These are phyloP conservation scores for Cladosporium sp. DNA, from an alignment of 2,329 filamentous ascomycete genomes.

Conservation along the genomic window DNA sequence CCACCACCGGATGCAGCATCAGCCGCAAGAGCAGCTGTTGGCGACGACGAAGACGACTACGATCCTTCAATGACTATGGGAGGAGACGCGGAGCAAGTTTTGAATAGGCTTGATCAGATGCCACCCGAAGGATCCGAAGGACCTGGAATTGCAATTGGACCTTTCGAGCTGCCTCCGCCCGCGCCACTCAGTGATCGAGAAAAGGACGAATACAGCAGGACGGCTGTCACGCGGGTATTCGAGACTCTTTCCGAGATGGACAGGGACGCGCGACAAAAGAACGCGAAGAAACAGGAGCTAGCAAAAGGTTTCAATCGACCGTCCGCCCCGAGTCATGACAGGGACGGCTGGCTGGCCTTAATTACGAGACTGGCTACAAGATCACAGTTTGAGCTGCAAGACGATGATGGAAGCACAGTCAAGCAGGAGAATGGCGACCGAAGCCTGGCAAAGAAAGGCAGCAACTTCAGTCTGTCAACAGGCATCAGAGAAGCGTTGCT, in stretches of 20 bases:
- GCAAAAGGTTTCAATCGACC: conserved; percentile 72
- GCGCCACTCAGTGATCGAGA: conserved; percentile 68
- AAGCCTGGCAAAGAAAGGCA: conserved; percentile 31
- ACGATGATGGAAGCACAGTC: conserved; percentile 22
- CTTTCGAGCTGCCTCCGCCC: conserved; percentile 76
- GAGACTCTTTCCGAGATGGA: conserved; percentile 71
- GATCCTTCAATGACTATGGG: conserved; percentile 79
- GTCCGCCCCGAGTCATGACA: conserved; percentile 64
- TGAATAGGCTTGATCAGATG: conserved; percentile 70
- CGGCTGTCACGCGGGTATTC: conserved; percentile 73
- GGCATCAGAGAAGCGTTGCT: conserved; percentile 77
- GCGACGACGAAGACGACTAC: conserved; percentile 81
- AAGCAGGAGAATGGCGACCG: conserved; percentile 53
- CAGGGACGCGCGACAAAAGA: conserved; percentile 49
- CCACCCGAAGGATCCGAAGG: conserved; percentile 38
- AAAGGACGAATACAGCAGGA: conserved; percentile 68
- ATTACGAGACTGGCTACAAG: conserved; percentile 81
- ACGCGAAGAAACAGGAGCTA: conserved; percentile 48
- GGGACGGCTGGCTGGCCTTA: conserved; percentile 87
- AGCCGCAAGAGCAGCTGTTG: conserved; percentile 30
- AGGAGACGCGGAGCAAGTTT: conserved; percentile 72
- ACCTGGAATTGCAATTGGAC: conserved; percentile 56
- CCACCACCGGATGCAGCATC: conserved; percentile 24
- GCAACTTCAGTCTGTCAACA: conserved; percentile 53
- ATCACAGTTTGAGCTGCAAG: conserved; percentile 66